Evolutionary conservation across 2,329 filamentous ascomycete species (phyloP).

Genomic region (Colletotrichum karsti): DNA sequence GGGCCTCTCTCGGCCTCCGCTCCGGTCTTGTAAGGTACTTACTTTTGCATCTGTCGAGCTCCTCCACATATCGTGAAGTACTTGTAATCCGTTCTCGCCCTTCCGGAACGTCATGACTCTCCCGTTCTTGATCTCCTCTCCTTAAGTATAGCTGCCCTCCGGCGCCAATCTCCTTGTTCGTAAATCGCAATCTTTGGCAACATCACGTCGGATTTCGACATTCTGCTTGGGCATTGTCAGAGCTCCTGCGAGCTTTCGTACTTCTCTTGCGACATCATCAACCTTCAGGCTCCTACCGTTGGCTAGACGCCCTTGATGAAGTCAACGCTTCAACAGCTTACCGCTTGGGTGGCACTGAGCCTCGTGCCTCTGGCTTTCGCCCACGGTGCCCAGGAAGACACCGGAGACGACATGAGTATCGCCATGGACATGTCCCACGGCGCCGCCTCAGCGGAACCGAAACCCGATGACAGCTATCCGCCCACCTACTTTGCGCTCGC

Average conservation of each 20-base stretch:
- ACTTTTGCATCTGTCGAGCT: not conserved
- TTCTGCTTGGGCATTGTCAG: not conserved
- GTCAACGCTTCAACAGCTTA: not conserved
- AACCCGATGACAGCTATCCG: conserved; percentile 40
- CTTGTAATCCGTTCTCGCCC: conserved; percentile 8
- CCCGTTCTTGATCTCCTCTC: not conserved
- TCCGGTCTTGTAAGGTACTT: not conserved
- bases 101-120: not conserved
- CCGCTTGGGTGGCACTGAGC: not conserved
- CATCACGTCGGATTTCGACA: not conserved
- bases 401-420: conserved; percentile 24
- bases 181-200: not conserved
- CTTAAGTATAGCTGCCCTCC: not conserved
- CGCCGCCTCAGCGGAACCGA: not conserved
- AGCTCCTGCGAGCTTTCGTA: not conserved
- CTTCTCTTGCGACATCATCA: not conserved
- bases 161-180: not conserved
- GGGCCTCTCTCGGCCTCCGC: conserved; percentile 14
- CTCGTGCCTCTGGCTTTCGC: conserved; percentile 13
- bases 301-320: not conserved
- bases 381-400: conserved; percentile 32
- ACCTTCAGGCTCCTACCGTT: not conserved
- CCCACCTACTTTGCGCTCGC: conserved; percentile 68
- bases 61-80: conserved; percentile 1
- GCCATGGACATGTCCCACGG: conserved; percentile 19